Conservation (phyloP, 495 filamentous ascomycete species). For the Penicillium ochrochloron region DNA sequence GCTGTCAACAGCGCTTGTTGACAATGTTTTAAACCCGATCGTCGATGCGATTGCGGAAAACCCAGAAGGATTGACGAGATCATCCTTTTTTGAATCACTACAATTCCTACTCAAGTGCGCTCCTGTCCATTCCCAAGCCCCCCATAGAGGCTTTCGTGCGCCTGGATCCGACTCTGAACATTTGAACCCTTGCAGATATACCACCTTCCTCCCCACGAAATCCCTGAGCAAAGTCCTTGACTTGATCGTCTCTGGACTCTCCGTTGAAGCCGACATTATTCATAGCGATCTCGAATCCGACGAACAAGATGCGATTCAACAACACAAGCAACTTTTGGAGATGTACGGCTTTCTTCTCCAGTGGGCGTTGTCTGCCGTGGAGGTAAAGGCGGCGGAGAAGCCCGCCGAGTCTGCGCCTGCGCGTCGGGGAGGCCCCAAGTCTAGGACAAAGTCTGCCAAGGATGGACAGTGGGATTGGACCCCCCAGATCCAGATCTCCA, state of each 20-base stretch:
- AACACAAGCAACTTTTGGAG: slow-evolving; percentile 90
- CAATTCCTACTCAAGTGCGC: slow-evolving; percentile 97
- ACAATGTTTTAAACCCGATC: slow-evolving; percentile 86
- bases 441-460: slow-evolving; percentile 71
- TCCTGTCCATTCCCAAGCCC: slow-evolving; percentile 59
- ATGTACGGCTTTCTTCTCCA: slow-evolving; percentile 94
- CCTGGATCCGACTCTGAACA: slow-evolving; percentile 64
- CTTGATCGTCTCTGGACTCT: slow-evolving; percentile 88
- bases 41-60: slow-evolving; percentile 91
- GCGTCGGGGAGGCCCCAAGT: slow-evolving; percentile 76
- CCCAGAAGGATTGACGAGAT: slow-evolving; percentile 81
- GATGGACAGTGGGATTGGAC: slow-evolving; percentile 89
- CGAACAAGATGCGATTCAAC: slow-evolving; percentile 81
- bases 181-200: slow-evolving; percentile 71
- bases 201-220: slow-evolving; percentile 76
- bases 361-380: slow-evolving; percentile 91
- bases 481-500: slow-evolving; percentile 79
- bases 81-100: slow-evolving; percentile 84
- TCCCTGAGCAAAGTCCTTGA: slow-evolving; percentile 93
- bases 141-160: slow-evolving; percentile 41
- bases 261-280: slow-evolving; percentile 85
- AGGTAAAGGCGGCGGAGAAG: slow-evolving; percentile 92
- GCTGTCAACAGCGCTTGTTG: slow-evolving; percentile 74
- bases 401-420: slow-evolving; percentile 68
- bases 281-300: slow-evolving; percentile 87